Evolutionary conservation across 2,329 filamentous ascomycete genomes (phyloP).

Genomic region (Alternaria infectoria): DNA sequence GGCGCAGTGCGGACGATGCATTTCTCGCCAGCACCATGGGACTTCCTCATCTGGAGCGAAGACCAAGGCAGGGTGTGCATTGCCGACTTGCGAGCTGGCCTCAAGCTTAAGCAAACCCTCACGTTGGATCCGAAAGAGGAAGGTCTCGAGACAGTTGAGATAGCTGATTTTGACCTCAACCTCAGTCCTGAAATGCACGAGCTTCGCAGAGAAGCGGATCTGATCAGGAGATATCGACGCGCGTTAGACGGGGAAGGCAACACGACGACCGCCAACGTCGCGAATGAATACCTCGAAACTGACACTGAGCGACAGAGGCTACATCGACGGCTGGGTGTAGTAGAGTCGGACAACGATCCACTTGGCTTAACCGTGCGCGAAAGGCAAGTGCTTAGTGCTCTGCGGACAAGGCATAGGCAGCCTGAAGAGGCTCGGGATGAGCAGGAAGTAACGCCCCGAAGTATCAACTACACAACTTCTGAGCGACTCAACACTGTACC

Average conservation of each 20-base stretch:
- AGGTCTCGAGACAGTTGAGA: constrained; percentile 62
- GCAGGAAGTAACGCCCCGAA: constrained; percentile 44
- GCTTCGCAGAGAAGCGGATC: constrained; percentile 54
- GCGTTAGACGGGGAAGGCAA: constrained; percentile 47
- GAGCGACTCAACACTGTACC: constrained; percentile 29
- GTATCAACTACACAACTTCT: constrained; percentile 52
- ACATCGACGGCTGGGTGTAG: constrained; percentile 45
- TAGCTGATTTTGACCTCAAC: constrained; percentile 58
- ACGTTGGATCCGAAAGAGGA: constrained; percentile 65
- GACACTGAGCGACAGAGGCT: constrained; percentile 41
- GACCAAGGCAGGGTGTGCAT: constrained; percentile 78
- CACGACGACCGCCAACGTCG: constrained; percentile 47
- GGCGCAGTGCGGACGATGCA: constrained; percentile 90
- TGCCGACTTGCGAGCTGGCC: constrained; percentile 72
- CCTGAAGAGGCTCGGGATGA: constrained; percentile 50
- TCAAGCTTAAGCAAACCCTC: constrained; percentile 72
- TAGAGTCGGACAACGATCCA: constrained; percentile 53
- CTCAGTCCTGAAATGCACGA: constrained; percentile 53
- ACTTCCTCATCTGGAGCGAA: constrained; percentile 93
- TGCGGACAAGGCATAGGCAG: constrained; percentile 51
- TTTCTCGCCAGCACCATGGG: constrained; percentile 88
- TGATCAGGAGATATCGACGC: constrained; percentile 52
- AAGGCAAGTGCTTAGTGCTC: constrained; percentile 54
- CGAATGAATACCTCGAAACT: constrained; percentile 53
- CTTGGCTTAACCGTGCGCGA: constrained; percentile 55